A percentile compares a stretch with the other conserved stretches of the same genome.
Evolutionary conservation across 768 basidiomycete species (phyloP).

Genomic region (Leccinum subgranulosum): DNA sequence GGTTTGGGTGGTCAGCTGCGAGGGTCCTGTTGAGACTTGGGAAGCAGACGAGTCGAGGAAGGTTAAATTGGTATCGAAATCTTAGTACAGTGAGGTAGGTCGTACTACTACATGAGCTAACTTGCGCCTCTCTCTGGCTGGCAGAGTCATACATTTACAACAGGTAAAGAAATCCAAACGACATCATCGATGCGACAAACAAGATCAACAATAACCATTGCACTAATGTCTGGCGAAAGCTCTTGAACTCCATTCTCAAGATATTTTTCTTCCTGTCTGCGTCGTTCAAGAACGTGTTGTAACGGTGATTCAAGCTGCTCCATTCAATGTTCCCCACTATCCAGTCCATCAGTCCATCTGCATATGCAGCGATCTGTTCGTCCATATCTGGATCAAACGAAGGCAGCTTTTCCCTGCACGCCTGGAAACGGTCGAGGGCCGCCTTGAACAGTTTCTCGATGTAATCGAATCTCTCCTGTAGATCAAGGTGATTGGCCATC

Average conservation of each 20-base stretch:
- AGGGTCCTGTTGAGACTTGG: slow-evolving; percentile 62
- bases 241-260: slow-evolving; percentile 15
- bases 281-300: slow-evolving; percentile 21
- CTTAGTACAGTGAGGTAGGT: not conserved
- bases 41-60: slow-evolving; percentile 38
- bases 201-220: slow-evolving; percentile 4
- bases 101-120: not conserved
- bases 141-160: not conserved
- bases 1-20: slow-evolving; percentile 59
- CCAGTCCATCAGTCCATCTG: slow-evolving; percentile 29
- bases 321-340: slow-evolving; percentile 25
- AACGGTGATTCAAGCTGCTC: slow-evolving; percentile 27
- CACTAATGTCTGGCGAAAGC: not conserved
- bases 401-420: slow-evolving; percentile 20
- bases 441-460: slow-evolving; percentile 18
- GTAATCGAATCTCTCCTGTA: slow-evolving; percentile 23
- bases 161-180: slow-evolving; percentile 1
- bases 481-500: slow-evolving; percentile 18
- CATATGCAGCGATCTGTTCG: slow-evolving; percentile 17
- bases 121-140: not conserved
- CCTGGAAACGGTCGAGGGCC: slow-evolving; percentile 21
- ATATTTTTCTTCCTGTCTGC: slow-evolving; percentile 21
- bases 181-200: slow-evolving; percentile 6
- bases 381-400: slow-evolving; percentile 16
- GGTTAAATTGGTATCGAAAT: slow-evolving; percentile 14